Evolutionary conservation across 495 filamentous ascomycete genomes (phyloP).

Genomic region (Margaritispora aquatica): DNA sequence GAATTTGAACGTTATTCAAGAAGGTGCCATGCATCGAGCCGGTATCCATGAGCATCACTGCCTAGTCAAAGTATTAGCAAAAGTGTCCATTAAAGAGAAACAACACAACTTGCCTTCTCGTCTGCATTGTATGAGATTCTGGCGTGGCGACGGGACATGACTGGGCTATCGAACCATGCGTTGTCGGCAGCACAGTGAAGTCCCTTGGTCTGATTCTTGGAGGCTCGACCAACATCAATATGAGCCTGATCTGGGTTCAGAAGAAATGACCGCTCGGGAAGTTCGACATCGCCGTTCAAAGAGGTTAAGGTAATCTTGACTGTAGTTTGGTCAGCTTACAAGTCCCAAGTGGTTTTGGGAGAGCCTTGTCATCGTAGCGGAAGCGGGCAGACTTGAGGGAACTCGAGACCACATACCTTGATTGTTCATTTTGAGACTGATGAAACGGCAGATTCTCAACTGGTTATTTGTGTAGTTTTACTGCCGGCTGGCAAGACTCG

Average conservation of each 20-base stretch:
- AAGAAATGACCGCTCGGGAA: conserved; percentile 17
- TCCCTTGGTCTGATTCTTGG: conserved; percentile 49
- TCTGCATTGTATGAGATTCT: conserved; percentile 41
- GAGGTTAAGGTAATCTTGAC: conserved; percentile 25
- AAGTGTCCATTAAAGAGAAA: background rate
- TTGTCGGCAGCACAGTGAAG: conserved; percentile 49
- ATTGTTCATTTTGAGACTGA: background rate
- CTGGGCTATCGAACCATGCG: conserved; percentile 70
- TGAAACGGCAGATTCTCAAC: background rate
- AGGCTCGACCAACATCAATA: conserved; percentile 52
- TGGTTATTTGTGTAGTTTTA: background rate
- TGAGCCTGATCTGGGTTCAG: conserved; percentile 14
- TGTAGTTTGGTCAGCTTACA: conserved; percentile 15
- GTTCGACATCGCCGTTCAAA: conserved; percentile 15
- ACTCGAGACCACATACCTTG: background rate
- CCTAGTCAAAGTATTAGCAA: conserved; percentile 27
- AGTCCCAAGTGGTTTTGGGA: background rate
- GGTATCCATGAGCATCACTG: conserved; percentile 38
- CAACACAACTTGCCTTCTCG: conserved; percentile 35
- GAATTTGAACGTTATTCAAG: conserved; percentile 29
- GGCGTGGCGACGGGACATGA: conserved; percentile 78
- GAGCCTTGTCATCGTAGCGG: background rate
- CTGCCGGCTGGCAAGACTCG: background rate
- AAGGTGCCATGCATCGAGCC: conserved; percentile 55
- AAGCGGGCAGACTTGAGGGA: no score